Evolutionary conservation across 139 green algal species (phyloP).

Genomic region (Mesotaenium endlicherianum): DNA sequence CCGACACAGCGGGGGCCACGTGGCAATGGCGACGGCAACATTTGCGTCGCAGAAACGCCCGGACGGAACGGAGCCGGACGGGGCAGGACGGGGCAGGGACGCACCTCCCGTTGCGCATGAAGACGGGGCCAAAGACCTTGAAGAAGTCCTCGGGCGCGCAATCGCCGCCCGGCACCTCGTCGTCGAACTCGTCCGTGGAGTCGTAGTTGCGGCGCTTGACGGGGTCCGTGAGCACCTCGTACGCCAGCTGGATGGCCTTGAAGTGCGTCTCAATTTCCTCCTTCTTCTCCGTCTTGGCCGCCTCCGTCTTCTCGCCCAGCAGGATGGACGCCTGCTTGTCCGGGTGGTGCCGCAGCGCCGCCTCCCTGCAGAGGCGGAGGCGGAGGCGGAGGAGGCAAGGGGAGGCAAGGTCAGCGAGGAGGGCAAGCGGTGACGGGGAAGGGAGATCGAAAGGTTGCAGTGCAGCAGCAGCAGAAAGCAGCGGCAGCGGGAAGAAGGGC

Average conservation of each 20-base stretch:
- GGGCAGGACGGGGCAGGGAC: slow-evolving; percentile 84
- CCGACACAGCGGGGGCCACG: no score
- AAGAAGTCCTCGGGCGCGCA: slow-evolving; percentile 81
- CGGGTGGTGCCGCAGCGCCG: slow-evolving; percentile 79
- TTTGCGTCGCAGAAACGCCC: no score
- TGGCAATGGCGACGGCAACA: no score
- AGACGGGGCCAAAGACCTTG: slow-evolving; percentile 80
- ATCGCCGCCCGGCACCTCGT: slow-evolving; percentile 73
- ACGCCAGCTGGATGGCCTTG: slow-evolving; percentile 74
- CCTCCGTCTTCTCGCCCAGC: slow-evolving; percentile 57
- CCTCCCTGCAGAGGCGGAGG: slow-evolving; percentile 15
- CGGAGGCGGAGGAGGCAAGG: background rate
- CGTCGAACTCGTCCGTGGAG: slow-evolving; percentile 91
- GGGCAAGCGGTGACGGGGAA: background rate
- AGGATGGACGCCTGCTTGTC: slow-evolving; percentile 76
- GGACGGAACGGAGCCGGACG: slow-evolving; percentile 88
- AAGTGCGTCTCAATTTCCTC: slow-evolving; percentile 71
- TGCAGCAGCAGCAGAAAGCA: no score
- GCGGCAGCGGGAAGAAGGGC: no score
- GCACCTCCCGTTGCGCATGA: slow-evolving; percentile 83
- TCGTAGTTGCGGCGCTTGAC: slow-evolving; percentile 83
- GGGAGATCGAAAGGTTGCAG: background rate
- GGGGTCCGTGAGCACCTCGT: slow-evolving; percentile 76
- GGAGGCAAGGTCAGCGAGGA: background rate
- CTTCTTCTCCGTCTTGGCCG: slow-evolving; percentile 55